Evolutionary conservation across 768 basidiomycete species (phyloP).

Genomic region (Lepiota brunneoincarnata): DNA sequence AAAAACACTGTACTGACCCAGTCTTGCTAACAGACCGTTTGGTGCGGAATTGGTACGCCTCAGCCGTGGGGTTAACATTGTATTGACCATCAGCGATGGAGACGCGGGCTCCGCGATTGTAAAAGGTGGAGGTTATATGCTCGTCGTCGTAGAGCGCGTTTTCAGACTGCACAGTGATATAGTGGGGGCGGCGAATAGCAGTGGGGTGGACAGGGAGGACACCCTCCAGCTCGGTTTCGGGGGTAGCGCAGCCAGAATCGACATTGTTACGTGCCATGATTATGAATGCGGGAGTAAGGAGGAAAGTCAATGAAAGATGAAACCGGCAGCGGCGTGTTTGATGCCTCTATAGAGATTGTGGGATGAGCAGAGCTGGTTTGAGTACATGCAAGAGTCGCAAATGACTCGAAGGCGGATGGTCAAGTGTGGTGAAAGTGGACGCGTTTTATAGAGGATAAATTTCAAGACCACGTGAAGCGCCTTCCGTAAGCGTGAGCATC

Average conservation of each 20-base stretch:
- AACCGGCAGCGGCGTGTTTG: constrained; percentile 77
- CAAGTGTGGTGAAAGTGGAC: constrained; percentile 7
- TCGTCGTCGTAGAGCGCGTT: constrained; percentile 81
- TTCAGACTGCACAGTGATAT: constrained; percentile 79
- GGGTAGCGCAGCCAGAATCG: constrained; percentile 71
- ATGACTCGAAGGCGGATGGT: constrained; percentile 24
- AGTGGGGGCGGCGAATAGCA: constrained; percentile 70
- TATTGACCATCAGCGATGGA: constrained; percentile 71
- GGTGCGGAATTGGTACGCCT: constrained; percentile 90
- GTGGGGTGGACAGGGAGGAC: constrained; percentile 79
- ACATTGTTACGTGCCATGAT: constrained; percentile 51
- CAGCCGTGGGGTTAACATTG: constrained; percentile 74
- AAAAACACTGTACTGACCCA: constrained; percentile 64
- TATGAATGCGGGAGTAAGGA: constrained; percentile 16
- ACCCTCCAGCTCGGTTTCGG: constrained; percentile 69
- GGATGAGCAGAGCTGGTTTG: constrained; percentile 86
- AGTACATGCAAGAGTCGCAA: constrained; percentile 82
- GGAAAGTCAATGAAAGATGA: constrained; percentile 46
- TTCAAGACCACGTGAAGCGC: neutral
- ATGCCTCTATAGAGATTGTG: constrained; percentile 88
- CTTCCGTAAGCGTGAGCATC: neutral
- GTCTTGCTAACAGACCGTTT: constrained; percentile 82
- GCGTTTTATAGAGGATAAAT: constrained; percentile 15
- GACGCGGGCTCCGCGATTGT: constrained; percentile 76
- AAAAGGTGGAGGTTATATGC: constrained; percentile 78